Conservation (phyloP, 2,329 filamentous ascomycete genomes). For the Diaporthe amygdali region DNA sequence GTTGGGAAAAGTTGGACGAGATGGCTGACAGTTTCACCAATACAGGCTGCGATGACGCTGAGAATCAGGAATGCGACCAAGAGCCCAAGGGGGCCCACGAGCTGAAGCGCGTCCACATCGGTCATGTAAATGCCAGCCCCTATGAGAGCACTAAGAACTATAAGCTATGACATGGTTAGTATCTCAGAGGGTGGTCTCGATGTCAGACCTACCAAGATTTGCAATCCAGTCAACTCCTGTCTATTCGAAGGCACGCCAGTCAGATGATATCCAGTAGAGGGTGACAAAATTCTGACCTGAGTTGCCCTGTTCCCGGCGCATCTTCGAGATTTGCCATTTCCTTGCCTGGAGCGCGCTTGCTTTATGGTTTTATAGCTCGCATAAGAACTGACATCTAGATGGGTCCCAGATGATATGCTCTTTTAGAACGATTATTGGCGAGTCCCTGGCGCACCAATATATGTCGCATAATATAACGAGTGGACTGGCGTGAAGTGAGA, state of each 20-base stretch:
- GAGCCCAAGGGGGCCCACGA: conserved; percentile 25
- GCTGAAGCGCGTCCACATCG: conserved; percentile 22
- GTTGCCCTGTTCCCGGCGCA: neutral
- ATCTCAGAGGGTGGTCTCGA: too few species aligned
- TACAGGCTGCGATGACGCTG: conserved; percentile 23
- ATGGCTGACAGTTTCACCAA: conserved; percentile 28
- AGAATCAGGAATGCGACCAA: conserved; percentile 24
- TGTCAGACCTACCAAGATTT: conserved; percentile 21
- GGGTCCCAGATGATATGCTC: neutral
- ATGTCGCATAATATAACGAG: too few species aligned
- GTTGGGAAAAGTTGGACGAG: conserved; percentile 28
- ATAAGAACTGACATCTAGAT: neutral
- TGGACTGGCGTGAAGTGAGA: too few species aligned
- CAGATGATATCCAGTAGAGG: neutral
- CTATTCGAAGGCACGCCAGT: neutral
- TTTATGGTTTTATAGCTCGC: neutral
- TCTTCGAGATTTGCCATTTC: neutral
- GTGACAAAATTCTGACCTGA: neutral
- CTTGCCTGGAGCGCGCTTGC: too few species aligned
- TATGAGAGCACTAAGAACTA: conserved; percentile 25
- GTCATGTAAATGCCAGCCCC: conserved; percentile 27
- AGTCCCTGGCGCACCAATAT: too few species aligned
- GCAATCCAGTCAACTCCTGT: conserved; percentile 20
- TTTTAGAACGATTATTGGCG: neutral
- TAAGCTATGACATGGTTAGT: conserved; percentile 14